phyloP scores from a whole-genome alignment of 176 grass and related monocot genomes.

The Bromus sterilis region DNA sequence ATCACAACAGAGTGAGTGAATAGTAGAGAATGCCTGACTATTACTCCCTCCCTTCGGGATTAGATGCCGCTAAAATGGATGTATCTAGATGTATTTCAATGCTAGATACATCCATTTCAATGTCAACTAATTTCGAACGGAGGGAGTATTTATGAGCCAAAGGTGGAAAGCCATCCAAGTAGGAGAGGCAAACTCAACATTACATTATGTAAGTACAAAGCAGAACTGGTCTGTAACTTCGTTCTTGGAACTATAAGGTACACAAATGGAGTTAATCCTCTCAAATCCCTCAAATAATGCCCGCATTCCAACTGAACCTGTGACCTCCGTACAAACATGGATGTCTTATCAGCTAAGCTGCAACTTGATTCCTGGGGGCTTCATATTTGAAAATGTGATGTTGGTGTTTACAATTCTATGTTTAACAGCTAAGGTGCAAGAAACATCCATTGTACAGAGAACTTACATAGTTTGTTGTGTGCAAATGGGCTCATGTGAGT shows the following conservation, averaged over 20 bases:
- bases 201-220: not conserved
- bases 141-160: conserved; percentile 8
- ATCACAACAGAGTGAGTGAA: not conserved
- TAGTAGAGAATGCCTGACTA: not conserved
- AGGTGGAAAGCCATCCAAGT: not conserved
- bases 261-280: not conserved
- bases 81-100: too few species aligned
- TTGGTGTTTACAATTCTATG: not conserved
- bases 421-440: not conserved
- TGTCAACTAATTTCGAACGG: too few species aligned
- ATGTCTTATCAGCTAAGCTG: not conserved
- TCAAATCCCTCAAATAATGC: not conserved
- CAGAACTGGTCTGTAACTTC: not conserved
- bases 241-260: not conserved
- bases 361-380: not conserved
- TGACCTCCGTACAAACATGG: not conserved
- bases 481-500: conserved; percentile 1
- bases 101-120: too few species aligned
- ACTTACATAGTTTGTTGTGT: not conserved
- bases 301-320: not conserved
- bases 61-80: too few species aligned
- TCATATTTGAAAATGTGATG: not conserved
- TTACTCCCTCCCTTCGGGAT: too few species aligned
- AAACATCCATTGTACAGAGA: not conserved
- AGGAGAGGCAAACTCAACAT: conserved; percentile 9